These are phyloP conservation scores for Pyronema omphalodes DNA, from an alignment of 495 filamentous ascomycete species.

Conservation along the genomic window DNA sequence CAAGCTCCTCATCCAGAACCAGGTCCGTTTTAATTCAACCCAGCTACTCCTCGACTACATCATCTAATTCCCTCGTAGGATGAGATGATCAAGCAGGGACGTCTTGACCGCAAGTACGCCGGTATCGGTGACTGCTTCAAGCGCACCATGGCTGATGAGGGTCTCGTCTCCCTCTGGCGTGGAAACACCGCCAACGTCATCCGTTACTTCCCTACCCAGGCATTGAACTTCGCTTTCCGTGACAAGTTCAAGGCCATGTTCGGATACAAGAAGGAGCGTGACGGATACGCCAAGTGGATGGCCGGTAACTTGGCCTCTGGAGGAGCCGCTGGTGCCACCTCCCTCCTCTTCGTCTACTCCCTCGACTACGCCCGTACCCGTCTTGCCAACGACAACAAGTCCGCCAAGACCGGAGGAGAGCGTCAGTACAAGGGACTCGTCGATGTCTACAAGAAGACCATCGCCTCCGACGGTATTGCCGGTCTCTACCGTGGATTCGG, in stretches of 20 bases:
- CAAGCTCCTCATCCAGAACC: slow-evolving; percentile 99
- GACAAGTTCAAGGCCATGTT: slow-evolving; percentile 99
- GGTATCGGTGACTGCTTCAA: slow-evolving; percentile 90
- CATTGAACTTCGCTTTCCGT: slow-evolving; percentile 99
- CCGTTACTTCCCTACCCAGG: slow-evolving; percentile 99
- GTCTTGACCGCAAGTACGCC: slow-evolving; percentile 91
- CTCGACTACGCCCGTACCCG: slow-evolving; percentile 99
- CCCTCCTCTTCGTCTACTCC: slow-evolving; percentile 99
- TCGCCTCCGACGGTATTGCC: slow-evolving; percentile 90
- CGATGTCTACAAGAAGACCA: slow-evolving; percentile 99
- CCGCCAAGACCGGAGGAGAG: slow-evolving; percentile 85
- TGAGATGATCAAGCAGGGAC: slow-evolving; percentile 98
- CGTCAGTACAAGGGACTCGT: slow-evolving; percentile 99
- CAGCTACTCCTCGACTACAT: not conserved
- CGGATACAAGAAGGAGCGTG: slow-evolving; percentile 98
- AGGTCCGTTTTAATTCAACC: slow-evolving; percentile 43
- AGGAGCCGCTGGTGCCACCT: slow-evolving; percentile 99
- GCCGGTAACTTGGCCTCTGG: slow-evolving; percentile 97
- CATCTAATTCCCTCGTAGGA: slow-evolving; percentile 39
- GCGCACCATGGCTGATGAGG: slow-evolving; percentile 69
- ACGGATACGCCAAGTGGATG: slow-evolving; percentile 99
- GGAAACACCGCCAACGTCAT: slow-evolving; percentile 99
- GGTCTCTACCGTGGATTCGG: slow-evolving; percentile 99
- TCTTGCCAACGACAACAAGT: slow-evolving; percentile 99
- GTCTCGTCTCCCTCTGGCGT: slow-evolving; percentile 79